These are phyloP conservation scores for Mortierella alpina DNA, from an alignment of 192 early-diverging fungal genomes.

Conservation along the genomic window DNA sequence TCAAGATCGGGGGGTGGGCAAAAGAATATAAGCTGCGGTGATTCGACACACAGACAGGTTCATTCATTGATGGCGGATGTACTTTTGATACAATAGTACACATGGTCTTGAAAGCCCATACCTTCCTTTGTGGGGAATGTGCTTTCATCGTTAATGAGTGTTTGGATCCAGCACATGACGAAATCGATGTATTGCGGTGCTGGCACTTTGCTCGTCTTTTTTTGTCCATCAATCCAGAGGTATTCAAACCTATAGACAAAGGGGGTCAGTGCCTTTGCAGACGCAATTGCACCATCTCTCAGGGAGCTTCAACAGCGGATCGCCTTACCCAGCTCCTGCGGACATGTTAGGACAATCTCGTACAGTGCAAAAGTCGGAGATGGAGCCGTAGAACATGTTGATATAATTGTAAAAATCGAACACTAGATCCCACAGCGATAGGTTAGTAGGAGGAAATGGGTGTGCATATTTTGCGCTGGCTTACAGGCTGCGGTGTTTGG, in stretches of 20 bases:
- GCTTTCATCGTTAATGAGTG: conserved; percentile 86
- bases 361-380: conserved; percentile 90
- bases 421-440: conserved; percentile 38
- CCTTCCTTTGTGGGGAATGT: conserved; percentile 95
- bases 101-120: conserved; percentile 24
- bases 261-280: neutral
- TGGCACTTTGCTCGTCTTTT: conserved; percentile 80
- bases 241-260: conserved; percentile 74
- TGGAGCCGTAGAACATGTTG: conserved; percentile 89
- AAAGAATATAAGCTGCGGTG: too few species aligned
- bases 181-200: conserved; percentile 98
- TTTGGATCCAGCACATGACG: conserved; percentile 88
- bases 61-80: too few species aligned
- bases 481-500: too few species aligned
- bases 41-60: too few species aligned
- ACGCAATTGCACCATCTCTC: neutral
- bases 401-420: conserved; percentile 96
- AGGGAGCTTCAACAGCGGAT: neutral
- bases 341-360: conserved; percentile 86
- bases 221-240: conserved; percentile 90
- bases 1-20: neutral
- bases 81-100: too few species aligned
- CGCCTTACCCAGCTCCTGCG: conserved; percentile 76
- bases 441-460: neutral
- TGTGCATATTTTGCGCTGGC: too few species aligned